Evolutionary conservation across 768 basidiomycete species (phyloP).

Genomic region (Macrolepiota albuminosa): DNA sequence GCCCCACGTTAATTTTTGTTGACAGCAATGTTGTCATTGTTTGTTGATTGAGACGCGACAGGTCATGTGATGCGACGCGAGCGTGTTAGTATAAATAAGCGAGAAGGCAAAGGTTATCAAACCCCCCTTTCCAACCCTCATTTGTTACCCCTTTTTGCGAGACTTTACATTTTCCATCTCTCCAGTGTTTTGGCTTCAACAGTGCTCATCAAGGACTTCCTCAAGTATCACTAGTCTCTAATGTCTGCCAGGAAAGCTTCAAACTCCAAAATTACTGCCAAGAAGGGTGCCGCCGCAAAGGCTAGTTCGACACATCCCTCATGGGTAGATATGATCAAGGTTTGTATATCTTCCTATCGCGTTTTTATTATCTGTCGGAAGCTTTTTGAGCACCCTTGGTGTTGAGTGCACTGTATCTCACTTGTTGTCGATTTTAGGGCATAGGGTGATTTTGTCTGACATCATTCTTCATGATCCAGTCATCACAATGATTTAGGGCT

Average conservation of each 20-base stretch:
- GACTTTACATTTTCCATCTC: constrained; percentile 15
- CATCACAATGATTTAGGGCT: background rate
- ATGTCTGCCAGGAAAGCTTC: constrained; percentile 32
- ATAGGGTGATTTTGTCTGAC: constrained; percentile 11
- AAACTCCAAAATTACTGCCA: constrained; percentile 42
- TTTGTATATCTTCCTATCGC: constrained; percentile 24
- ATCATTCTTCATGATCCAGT: constrained; percentile 11
- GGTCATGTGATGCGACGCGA: constrained; percentile 38
- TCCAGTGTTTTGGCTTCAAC: constrained; percentile 14
- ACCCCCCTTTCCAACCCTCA: constrained; percentile 30
- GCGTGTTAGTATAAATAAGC: constrained; percentile 45
- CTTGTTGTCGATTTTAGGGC: constrained; percentile 16
- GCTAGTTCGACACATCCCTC: constrained; percentile 46
- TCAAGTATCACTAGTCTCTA: constrained; percentile 18
- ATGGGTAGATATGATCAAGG: constrained; percentile 82
- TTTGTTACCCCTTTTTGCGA: constrained; percentile 15
- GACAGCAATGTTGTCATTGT: constrained; percentile 7
- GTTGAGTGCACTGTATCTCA: background rate
- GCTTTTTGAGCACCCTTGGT: background rate
- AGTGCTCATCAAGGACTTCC: constrained; percentile 8
- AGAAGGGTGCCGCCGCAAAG: constrained; percentile 31
- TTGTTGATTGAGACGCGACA: constrained; percentile 36
- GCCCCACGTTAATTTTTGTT: background rate
- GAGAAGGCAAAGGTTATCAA: constrained; percentile 28
- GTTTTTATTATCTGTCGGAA: background rate